These are phyloP conservation scores for Sporothrix schenckii DNA, from an alignment of 2,329 filamentous ascomycete species.

Conservation along the genomic window DNA sequence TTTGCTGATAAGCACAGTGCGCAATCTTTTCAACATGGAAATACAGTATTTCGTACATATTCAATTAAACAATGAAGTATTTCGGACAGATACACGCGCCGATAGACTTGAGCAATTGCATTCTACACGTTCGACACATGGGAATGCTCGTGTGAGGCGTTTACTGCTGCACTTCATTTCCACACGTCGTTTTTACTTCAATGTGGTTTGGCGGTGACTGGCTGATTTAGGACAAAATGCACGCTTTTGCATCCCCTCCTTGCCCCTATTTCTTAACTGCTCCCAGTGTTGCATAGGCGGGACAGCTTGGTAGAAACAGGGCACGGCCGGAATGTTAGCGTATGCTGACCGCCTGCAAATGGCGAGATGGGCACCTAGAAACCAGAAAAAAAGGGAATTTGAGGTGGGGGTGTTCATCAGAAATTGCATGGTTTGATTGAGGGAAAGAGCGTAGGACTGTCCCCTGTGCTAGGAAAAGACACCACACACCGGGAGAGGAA, in stretches of 20 bases:
- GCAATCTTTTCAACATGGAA: no score
- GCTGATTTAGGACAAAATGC: neutral
- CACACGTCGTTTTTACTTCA: neutral
- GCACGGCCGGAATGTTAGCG: neutral
- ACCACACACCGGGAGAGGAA: constrained; percentile 7
- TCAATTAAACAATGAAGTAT: no score
- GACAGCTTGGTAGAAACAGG: neutral
- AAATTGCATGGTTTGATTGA: constrained; percentile 21
- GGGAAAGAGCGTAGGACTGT: constrained; percentile 16
- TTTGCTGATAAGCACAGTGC: neutral
- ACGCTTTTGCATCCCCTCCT: neutral
- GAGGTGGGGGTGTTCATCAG: constrained; percentile 2
- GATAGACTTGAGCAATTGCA: neutral
- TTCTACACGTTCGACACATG: no score
- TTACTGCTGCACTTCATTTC: neutral
- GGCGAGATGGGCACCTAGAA: neutral
- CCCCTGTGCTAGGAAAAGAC: constrained; percentile 19
- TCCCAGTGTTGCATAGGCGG: neutral
- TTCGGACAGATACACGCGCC: neutral
- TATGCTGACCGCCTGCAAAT: neutral
- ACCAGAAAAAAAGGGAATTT: neutral
- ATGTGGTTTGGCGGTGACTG: constrained; percentile 1
- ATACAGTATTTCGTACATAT: no score
- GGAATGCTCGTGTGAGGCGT: constrained; percentile 12
- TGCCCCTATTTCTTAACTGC: constrained; percentile 8